Evolutionary conservation across 2,329 filamentous ascomycete species (phyloP).

Genomic region (Cladosporium cucumerinum): DNA sequence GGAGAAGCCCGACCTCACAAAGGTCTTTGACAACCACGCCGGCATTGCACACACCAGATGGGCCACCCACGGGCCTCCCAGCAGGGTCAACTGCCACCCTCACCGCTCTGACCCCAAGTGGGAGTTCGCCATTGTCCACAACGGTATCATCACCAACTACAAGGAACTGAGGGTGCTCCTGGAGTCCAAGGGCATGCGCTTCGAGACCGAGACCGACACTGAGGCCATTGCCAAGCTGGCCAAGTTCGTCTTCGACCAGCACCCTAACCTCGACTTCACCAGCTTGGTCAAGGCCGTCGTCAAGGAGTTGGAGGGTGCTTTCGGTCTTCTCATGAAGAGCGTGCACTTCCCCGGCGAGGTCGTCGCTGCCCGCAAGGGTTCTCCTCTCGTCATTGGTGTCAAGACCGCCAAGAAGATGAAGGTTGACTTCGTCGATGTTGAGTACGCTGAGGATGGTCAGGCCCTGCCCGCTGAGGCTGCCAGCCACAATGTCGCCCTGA

Average conservation of each 20-base stretch:
- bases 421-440: slow-evolving; percentile 99
- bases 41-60: slow-evolving; percentile 98
- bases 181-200: slow-evolving; percentile 91
- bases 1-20: slow-evolving; percentile 77
- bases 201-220: slow-evolving; percentile 98
- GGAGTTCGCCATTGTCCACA: slow-evolving; percentile 98
- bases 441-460: slow-evolving; percentile 83
- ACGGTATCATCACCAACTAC: slow-evolving; percentile 99
- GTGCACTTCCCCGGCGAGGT: slow-evolving; percentile 98
- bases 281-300: slow-evolving; percentile 96
- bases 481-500: slow-evolving; percentile 92
- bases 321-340: slow-evolving; percentile 95
- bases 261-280: slow-evolving; percentile 92
- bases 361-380: slow-evolving; percentile 96
- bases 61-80: slow-evolving; percentile 95
- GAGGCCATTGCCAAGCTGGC: slow-evolving; percentile 99
- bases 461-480: slow-evolving; percentile 88
- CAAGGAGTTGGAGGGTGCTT: slow-evolving; percentile 95
- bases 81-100: slow-evolving; percentile 94
- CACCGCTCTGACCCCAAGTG: slow-evolving; percentile 94
- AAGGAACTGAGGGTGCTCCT: slow-evolving; percentile 97
- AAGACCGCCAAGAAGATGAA: slow-evolving; percentile 99
- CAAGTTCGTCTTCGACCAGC: slow-evolving; percentile 95
- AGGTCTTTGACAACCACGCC: slow-evolving; percentile 96
- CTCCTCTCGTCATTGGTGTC: slow-evolving; percentile 93